phyloP scores from a whole-genome alignment of 2,329 filamentous ascomycete species.

The Colletotrichum karsti region DNA sequence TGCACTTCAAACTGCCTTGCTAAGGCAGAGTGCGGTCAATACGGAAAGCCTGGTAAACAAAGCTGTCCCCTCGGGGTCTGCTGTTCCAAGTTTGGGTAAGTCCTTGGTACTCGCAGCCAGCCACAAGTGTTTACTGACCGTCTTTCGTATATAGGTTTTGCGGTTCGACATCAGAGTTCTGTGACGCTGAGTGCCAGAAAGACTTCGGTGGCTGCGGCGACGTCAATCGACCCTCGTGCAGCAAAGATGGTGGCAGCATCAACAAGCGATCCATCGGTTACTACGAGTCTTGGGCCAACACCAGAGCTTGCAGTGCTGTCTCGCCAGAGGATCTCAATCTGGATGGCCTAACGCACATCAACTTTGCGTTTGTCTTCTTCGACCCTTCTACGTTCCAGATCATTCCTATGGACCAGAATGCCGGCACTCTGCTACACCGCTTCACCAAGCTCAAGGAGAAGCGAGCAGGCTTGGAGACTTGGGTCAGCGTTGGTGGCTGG shows the following conservation, averaged over 20 bases:
- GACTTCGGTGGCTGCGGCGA: background rate
- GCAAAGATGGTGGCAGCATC: background rate
- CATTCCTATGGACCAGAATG: conserved; percentile 34
- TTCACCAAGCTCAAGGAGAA: conserved; percentile 42
- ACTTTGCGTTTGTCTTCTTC: conserved; percentile 51
- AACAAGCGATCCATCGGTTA: conserved; percentile 39
- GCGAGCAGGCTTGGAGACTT: conserved; percentile 40
- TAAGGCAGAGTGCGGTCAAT: conserved; percentile 44
- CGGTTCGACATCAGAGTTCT: conserved; percentile 5
- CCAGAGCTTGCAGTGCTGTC: conserved; percentile 29
- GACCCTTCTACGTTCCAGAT: conserved; percentile 38
- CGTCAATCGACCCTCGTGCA: background rate
- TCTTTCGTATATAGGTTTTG: background rate
- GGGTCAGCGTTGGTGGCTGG: conserved; percentile 52
- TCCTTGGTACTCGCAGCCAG: background rate
- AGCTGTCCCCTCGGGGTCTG: conserved; percentile 41
- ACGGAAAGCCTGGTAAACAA: conserved; percentile 28
- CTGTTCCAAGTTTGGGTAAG: conserved; percentile 39
- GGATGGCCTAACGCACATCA: conserved; percentile 31
- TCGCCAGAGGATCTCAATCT: conserved; percentile 30
- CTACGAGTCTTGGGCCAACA: conserved; percentile 41
- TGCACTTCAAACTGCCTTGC: conserved; percentile 45
- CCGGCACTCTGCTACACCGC: conserved; percentile 30
- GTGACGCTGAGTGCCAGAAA: background rate
- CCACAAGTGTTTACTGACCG: background rate